Percentiles rank a stretch among this genome's conserved stretches.
These are phyloP conservation scores for Capniomyces stellatus DNA, from an alignment of 371 early-diverging fungal genomes.

Conservation along the genomic window DNA sequence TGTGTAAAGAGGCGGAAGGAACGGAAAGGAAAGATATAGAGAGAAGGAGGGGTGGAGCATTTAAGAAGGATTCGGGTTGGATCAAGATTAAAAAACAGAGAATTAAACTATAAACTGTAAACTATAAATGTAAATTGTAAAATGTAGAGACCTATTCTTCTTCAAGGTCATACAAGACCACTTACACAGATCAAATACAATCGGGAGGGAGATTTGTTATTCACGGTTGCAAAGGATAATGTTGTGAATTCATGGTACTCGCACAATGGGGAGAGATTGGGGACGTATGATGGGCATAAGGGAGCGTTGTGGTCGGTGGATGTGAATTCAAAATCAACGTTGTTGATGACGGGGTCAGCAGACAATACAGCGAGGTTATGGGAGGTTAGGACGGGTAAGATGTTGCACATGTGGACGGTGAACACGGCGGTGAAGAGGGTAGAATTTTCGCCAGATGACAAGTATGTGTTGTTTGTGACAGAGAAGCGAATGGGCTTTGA, in stretches of 20 bases:
- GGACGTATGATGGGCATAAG: conserved; percentile 85
- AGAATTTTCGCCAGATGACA: conserved; percentile 75
- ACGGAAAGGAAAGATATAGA: too few species aligned
- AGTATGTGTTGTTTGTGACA: conserved; percentile 73
- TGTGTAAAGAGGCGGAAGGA: too few species aligned
- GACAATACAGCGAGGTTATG: conserved; percentile 90
- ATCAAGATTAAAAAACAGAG: too few species aligned
- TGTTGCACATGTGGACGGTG: conserved; percentile 74
- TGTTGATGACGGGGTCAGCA: conserved; percentile 83
- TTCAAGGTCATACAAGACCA: conserved; percentile 94
- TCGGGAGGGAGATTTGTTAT: conserved; percentile 96
- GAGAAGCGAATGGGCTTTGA: conserved; percentile 92
- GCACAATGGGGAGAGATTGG: conserved; percentile 94
- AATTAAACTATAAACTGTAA: too few species aligned
- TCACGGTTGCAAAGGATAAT: conserved; percentile 91
- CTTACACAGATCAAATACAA: conserved; percentile 98
- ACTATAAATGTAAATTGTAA: too few species aligned
- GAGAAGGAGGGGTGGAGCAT: too few species aligned
- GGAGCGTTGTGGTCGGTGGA: conserved; percentile 94
- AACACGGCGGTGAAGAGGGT: conserved; percentile 86
- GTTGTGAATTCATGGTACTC: conserved; percentile 88
- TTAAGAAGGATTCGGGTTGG: too few species aligned
- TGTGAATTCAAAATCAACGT: conserved; percentile 63
- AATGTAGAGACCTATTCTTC: conserved; percentile 74
- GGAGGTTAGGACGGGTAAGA: conserved; percentile 86